phyloP scores from a whole-genome alignment of 2,329 filamentous ascomycete species.

The Cladosporium sp. region DNA sequence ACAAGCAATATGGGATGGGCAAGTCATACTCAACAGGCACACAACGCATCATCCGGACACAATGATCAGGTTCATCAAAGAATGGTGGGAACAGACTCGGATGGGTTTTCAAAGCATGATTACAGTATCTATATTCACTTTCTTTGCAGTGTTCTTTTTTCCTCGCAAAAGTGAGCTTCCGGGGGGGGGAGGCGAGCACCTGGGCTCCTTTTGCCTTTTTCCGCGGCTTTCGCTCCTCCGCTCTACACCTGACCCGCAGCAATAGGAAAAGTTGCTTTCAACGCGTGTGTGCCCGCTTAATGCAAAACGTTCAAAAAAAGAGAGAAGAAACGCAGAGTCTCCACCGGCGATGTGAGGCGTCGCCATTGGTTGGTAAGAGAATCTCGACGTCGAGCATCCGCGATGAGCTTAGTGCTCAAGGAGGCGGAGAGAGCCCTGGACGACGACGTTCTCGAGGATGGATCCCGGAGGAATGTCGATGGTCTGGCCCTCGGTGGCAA shows the following conservation, averaged over 20 bases:
- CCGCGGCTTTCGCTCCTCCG: background rate
- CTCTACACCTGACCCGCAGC: conserved; percentile 10
- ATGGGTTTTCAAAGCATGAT: background rate
- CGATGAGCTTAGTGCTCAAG: conserved; percentile 52
- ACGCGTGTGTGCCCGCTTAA: background rate
- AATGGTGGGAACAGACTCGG: too few relatives aligned
- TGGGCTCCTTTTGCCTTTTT: too few relatives aligned
- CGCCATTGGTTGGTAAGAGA: background rate
- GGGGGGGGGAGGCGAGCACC: too few relatives aligned
- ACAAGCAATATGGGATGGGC: too few relatives aligned
- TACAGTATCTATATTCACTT: background rate
- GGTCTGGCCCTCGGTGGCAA: conserved; percentile 93
- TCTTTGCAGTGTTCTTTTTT: background rate
- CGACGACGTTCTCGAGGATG: conserved; percentile 96
- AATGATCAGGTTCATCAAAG: too few relatives aligned
- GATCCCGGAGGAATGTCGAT: conserved; percentile 97
- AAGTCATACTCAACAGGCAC: too few relatives aligned
- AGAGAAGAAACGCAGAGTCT: background rate
- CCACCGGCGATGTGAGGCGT: background rate
- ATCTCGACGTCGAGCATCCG: background rate
- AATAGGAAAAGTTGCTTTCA: background rate
- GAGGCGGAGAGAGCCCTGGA: conserved; percentile 85
- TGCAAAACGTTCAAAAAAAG: conserved; percentile 3
- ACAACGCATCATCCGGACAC: too few relatives aligned
- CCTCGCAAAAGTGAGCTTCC: background rate